A percentile compares a stretch with the other conserved stretches of the same genome.
These are phyloP conservation scores for Pseudoturritis turrita DNA, from an alignment of 345 rosid species.

Conservation along the genomic window DNA sequence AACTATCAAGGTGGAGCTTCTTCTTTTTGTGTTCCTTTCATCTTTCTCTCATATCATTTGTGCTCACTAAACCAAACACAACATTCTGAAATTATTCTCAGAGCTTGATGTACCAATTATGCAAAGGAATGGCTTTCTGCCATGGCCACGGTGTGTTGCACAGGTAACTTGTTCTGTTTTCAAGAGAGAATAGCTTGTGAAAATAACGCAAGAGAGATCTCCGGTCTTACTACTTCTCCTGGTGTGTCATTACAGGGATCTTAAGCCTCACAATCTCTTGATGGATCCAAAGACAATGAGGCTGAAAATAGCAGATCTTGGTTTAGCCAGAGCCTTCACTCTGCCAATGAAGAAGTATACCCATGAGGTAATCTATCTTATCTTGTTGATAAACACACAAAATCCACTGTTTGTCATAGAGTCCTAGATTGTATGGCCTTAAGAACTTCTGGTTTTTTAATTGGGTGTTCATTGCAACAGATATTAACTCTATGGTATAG, in stretches of 20 bases:
- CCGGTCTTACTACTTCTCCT: background rate
- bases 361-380: conserved; percentile 62
- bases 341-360: conserved; percentile 94
- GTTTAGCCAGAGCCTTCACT: conserved; percentile 86
- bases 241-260: conserved; percentile 53
- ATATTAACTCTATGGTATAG: conserved; percentile 94
- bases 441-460: background rate
- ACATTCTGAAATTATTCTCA: conserved; percentile 20
- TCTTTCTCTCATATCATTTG: background rate
- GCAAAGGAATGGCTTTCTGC: conserved; percentile 94
- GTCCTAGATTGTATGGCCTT: background rate
- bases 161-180: conserved; percentile 42
- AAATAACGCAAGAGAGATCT: background rate
- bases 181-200: background rate
- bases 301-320: conserved; percentile 97
- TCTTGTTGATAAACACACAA: background rate
- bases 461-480: conserved; percentile 29
- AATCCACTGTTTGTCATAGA: background rate
- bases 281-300: conserved; percentile 82
- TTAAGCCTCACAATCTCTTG: conserved; percentile 95
- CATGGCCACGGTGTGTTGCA: conserved; percentile 95
- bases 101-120: conserved; percentile 96
- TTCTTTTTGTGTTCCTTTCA: background rate
- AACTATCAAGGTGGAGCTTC: conserved; percentile 43
- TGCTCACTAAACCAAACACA: background rate